Conservation (phyloP, 106 monocot genomes). For the Allium sativum region DNA sequence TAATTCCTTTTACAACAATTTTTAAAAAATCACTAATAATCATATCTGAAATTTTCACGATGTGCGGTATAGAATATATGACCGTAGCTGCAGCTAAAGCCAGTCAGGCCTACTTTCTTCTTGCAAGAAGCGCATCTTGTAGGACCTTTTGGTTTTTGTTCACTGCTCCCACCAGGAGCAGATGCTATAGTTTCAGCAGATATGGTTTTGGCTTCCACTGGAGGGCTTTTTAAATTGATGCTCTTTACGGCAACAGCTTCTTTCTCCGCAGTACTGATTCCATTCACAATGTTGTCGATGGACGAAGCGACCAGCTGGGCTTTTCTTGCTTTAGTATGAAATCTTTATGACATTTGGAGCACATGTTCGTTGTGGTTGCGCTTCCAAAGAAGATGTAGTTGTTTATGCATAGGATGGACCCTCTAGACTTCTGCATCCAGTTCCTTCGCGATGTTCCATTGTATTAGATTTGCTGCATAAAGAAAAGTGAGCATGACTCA, state of each 20-base stretch:
- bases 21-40: too few relatives aligned
- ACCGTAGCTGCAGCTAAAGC: conserved; percentile 51
- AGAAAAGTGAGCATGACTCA: too few relatives aligned
- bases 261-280: conserved; percentile 12
- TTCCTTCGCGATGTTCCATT: conserved; percentile 42
- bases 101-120: conserved; percentile 37
- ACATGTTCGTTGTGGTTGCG: conserved; percentile 54
- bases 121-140: conserved; percentile 32
- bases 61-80: conserved; percentile 34
- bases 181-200: neutral
- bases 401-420: conserved; percentile 52
- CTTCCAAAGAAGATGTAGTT: conserved; percentile 65
- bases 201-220: conserved; percentile 3
- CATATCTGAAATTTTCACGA: too few relatives aligned
- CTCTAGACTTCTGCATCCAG: conserved; percentile 37
- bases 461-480: neutral
- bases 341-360: conserved; percentile 62
- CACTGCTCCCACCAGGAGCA: neutral
- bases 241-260: conserved; percentile 4
- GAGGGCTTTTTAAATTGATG: neutral
- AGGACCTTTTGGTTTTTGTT: conserved; percentile 22
- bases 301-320: conserved; percentile 31
- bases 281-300: conserved; percentile 24
- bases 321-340: conserved; percentile 27
- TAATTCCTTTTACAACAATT: too few relatives aligned